Evolutionary conservation across 179 eudicot species (phyloP).

Genomic region (Vitellaria paradoxa): DNA sequence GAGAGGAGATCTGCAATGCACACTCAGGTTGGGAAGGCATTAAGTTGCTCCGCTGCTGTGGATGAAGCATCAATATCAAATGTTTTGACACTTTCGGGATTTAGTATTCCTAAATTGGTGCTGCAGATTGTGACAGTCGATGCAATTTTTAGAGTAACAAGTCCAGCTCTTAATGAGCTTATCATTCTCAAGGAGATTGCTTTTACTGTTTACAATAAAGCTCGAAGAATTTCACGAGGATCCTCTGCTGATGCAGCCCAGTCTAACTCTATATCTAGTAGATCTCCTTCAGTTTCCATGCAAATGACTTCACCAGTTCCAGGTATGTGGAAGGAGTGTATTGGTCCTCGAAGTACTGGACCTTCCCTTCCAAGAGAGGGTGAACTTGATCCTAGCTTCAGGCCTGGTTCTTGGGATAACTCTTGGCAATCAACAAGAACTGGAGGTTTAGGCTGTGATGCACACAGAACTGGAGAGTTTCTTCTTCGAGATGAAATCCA

Average conservation of each 20-base stretch:
- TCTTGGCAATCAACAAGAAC: constrained; percentile 83
- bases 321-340: constrained; percentile 94
- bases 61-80: constrained; percentile 89
- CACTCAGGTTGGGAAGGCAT: constrained; percentile 82
- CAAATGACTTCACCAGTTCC: constrained; percentile 70
- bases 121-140: constrained; percentile 87
- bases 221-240: constrained; percentile 78
- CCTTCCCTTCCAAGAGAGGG: constrained; percentile 64
- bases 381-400: constrained; percentile 73
- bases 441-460: constrained; percentile 64
- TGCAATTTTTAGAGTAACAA: constrained; percentile 87
- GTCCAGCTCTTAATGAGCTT: constrained; percentile 73
- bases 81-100: constrained; percentile 81
- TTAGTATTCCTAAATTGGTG: constrained; percentile 83
- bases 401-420: constrained; percentile 80
- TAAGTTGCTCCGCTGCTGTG: constrained; percentile 74
- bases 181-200: constrained; percentile 86
- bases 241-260: constrained; percentile 49
- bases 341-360: constrained; percentile 66
- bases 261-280: constrained; percentile 47
- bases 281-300: constrained; percentile 63
- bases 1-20: constrained; percentile 71
- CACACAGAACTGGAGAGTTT: constrained; percentile 58
- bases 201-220: constrained; percentile 95
- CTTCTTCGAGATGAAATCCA: constrained; percentile 61